These are phyloP conservation scores for Fusarium penzigii DNA, from an alignment of 2,329 filamentous ascomycete species.

Conservation along the genomic window DNA sequence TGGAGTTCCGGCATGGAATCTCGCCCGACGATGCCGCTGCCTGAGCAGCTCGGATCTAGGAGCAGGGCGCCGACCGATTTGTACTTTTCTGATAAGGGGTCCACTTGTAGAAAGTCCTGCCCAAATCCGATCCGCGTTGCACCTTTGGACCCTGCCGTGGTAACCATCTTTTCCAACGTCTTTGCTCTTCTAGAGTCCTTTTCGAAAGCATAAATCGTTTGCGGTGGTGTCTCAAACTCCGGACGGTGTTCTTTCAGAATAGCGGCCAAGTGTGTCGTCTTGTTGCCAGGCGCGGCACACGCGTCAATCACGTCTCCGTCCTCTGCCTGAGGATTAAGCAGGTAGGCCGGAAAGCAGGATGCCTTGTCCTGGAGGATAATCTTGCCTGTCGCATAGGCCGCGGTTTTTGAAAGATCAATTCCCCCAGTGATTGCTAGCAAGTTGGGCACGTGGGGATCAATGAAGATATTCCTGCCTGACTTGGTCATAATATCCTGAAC, in stretches of 20 bases:
- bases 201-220: conserved; percentile 74
- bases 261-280: conserved; percentile 90
- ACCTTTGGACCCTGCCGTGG: conserved; percentile 68
- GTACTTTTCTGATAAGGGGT: conserved; percentile 64
- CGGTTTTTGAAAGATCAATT: conserved; percentile 69
- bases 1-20: conserved; percentile 74
- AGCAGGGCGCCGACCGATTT: conserved; percentile 76
- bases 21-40: conserved; percentile 88
- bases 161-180: conserved; percentile 83
- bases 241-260: conserved; percentile 56
- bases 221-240: conserved; percentile 35
- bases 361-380: conserved; percentile 96
- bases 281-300: conserved; percentile 94
- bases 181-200: conserved; percentile 70
- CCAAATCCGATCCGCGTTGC: conserved; percentile 69
- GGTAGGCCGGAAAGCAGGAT: conserved; percentile 91
- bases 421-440: conserved; percentile 76
- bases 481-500: conserved; percentile 57
- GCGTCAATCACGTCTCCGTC: conserved; percentile 86
- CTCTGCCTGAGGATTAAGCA: conserved; percentile 68
- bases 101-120: conserved; percentile 79
- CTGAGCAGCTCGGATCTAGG: conserved; percentile 92
- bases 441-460: conserved; percentile 83
- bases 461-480: conserved; percentile 55
- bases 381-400: conserved; percentile 72